phyloP scores from a whole-genome alignment of 805 yeast species.

The Dipodascus geniculatus region DNA sequence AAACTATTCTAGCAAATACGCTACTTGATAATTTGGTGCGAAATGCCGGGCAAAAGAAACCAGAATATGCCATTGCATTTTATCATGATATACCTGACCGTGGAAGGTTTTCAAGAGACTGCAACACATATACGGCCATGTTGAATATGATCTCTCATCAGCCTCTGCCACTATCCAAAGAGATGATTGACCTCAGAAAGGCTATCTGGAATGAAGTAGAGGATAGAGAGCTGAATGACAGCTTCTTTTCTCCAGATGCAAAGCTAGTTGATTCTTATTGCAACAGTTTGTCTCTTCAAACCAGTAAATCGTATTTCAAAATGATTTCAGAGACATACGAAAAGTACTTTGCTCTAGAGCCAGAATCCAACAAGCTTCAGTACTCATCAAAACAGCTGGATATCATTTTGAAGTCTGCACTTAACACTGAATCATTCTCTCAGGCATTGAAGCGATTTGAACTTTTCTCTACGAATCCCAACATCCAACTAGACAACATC shows the following conservation, averaged over 20 bases:
- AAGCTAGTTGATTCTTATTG: background rate
- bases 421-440: background rate
- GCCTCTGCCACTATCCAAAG: background rate
- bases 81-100: background rate
- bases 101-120: background rate
- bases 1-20: background rate
- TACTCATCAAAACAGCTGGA: background rate
- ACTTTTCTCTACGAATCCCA: background rate
- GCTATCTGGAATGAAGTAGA: background rate
- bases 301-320: background rate
- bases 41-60: background rate
- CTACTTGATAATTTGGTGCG: background rate
- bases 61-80: background rate
- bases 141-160: background rate
- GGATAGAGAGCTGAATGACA: background rate
- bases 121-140: background rate
- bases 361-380: background rate
- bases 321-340: background rate
- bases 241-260: background rate
- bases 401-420: background rate
- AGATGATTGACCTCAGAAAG: background rate
- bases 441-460: background rate
- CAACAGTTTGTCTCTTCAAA: background rate
- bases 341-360: background rate
- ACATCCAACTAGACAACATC: background rate